Percentiles rank a stretch among this genome's conserved stretches.
Conservation (phyloP, 2,329 filamentous ascomycete genomes). For the Emergomyces pasteurianus region DNA sequence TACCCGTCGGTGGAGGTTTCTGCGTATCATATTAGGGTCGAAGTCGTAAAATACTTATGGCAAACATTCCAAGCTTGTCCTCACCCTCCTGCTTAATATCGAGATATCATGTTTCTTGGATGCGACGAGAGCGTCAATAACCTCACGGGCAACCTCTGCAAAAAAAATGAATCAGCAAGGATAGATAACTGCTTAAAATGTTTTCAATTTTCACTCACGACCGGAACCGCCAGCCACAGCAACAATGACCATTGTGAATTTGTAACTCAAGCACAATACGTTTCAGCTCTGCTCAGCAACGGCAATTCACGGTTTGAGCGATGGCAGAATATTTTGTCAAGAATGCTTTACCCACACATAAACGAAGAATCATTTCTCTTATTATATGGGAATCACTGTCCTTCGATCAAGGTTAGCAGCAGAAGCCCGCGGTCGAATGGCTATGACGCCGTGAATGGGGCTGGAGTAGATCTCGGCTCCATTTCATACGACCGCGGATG, state of each 20-base stretch:
- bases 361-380: too few species aligned
- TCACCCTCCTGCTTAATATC: slow-evolving; percentile 38
- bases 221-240: slow-evolving; percentile 6
- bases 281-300: too few species aligned
- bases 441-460: too few species aligned
- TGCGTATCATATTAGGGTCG: slow-evolving; percentile 6
- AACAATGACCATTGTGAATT: slow-evolving; percentile 5
- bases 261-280: too few species aligned
- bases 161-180: background rate
- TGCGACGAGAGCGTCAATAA: slow-evolving; percentile 39
- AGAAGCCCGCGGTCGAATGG: too few species aligned
- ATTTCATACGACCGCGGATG: too few species aligned
- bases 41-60: background rate
- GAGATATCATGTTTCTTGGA: slow-evolving; percentile 41
- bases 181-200: slow-evolving; percentile 1
- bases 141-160: slow-evolving; percentile 41
- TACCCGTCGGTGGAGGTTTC: slow-evolving; percentile 8
- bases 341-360: too few species aligned
- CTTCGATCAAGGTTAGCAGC: too few species aligned
- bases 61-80: background rate
- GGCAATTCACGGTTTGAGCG: too few species aligned
- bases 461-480: too few species aligned
- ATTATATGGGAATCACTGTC: too few species aligned
- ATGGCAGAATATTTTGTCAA: too few species aligned
- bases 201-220: background rate